phyloP scores from a whole-genome alignment of 768 basidiomycete genomes.

The Kwoniella newhampshirensis region DNA sequence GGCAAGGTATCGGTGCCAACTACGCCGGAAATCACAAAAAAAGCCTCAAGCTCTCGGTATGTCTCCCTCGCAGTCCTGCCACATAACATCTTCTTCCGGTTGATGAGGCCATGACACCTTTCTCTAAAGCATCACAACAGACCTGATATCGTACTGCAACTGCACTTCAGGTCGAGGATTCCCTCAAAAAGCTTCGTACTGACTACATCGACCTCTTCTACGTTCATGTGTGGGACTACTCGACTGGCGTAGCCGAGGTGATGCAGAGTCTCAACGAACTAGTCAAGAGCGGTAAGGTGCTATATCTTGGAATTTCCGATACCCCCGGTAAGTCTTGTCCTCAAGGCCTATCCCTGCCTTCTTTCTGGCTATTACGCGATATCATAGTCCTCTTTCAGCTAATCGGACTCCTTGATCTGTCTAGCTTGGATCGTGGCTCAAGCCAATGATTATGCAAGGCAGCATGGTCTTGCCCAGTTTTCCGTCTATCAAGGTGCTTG shows the following conservation, averaged over 20 bases:
- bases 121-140: background rate
- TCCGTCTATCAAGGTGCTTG: constrained; percentile 56
- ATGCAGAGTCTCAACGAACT: constrained; percentile 62
- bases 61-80: background rate
- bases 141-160: background rate
- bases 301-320: constrained; percentile 48
- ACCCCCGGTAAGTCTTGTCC: constrained; percentile 29
- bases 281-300: constrained; percentile 58
- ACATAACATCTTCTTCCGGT: background rate
- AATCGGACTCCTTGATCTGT: no score
- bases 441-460: constrained; percentile 59
- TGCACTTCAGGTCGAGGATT: constrained; percentile 23
- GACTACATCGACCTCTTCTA: constrained; percentile 44
- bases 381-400: no score
- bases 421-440: constrained; percentile 33
- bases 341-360: no score
- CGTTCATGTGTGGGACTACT: constrained; percentile 58
- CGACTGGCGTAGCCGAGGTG: constrained; percentile 61
- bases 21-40: constrained; percentile 60
- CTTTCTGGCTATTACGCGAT: background rate
- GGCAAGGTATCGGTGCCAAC: constrained; percentile 40
- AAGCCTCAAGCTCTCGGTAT: constrained; percentile 55
- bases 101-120: background rate
- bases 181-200: constrained; percentile 40
- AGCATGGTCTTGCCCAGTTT: constrained; percentile 60